Evolutionary conservation across 2,329 filamentous ascomycete genomes (phyloP), one percentile per base, ranked within the genome.

Genomic region (Elsinoe ampelina): DNA sequence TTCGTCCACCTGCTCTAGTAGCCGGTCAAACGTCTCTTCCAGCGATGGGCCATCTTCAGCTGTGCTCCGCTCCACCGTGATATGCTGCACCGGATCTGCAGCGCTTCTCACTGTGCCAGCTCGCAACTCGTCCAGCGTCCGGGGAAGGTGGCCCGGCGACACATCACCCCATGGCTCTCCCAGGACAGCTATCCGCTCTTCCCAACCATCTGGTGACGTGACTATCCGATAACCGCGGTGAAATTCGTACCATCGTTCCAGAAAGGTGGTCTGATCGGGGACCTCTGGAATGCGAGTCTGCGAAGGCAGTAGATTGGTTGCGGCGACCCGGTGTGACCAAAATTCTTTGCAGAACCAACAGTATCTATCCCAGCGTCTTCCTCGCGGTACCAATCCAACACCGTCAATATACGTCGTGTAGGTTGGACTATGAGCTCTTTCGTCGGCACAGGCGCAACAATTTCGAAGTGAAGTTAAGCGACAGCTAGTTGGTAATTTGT

Each of bases 341-440:
- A 77, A 78, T 48, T 75, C 73, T 65, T 75, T 74, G 60, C 76
- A 78, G 61, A 73, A 76, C 75, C 75, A 77, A 60, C 76, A 78
- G 58, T 78, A 78, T 57, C 72, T 66, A 61, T 78, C 73, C 75
- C 75, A 77, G 38, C 76, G 62, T 4, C 71, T 75, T 2, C 75
- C 76, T 20, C 74, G 67, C 35, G 72, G 68, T 5, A 77, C 75
- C 42, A 74, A 75, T 8, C 76, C 76, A n/a, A 77, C 67, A 17
- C 76, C 76, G 56, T 77, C 76, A 38, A 78, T 71, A 61, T 78
- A 78, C 0, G 73, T 72, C 11, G 66, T 64, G 59, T 78, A 78
- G 0, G 71, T 69, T 1, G 68, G 63, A 2, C 72, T 67, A 57
- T 78, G 75, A 1, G 67, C 57, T 54, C 66, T 61, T 35, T 67